Evolutionary conservation across 345 rosid genomes (phyloP), one percentile per base, ranked within the genome.

Genomic region (Eucalyptus pauciflora): DNA sequence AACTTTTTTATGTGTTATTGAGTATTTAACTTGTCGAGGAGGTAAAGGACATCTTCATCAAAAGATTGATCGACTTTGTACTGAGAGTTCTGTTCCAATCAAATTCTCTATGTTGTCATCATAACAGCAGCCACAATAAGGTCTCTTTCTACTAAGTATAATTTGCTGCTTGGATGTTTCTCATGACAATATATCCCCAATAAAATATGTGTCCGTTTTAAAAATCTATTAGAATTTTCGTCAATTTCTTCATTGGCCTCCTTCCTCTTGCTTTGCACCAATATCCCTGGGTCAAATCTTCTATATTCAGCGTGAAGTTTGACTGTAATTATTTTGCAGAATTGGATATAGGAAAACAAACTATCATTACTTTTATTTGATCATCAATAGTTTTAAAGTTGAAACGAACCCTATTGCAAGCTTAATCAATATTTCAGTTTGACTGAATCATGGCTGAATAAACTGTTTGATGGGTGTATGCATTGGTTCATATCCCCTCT

Each of bases 1-100:
- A 43, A 5, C 17, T 5, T 50, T 16, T 50, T 15, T 14, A 50
- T 50, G 18, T 50, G 18, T 15, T 50, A 6, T 1, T 15, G 52
- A 50, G 52, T 50, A 50, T 15, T 50, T 50, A 50, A 50, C 52
- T 50, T 15, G 96, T 94, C 90, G 98, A 97, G 93, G 97, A 96
- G 99, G 99, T 96, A 67, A 88, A 50, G 31, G 7, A 48, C 37
- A 16, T 50, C 50, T 60, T 37, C 50, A 24, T 85, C 29, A 9
- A 51, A 17, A 29, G 27, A 25, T 58, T 76, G 22, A 76, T 79
- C 24, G 37, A 10, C 10, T 33, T 4, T 79, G 7, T 79, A 29
- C 7, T 1, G 11, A 37, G 22, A 14, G 25, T 31, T 29, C 37
- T 17, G 24, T 79, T 79, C 85, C 85, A 45, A 45, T 14, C 3